Percentiles rank a stretch among this genome's conserved stretches.
phyloP scores from a whole-genome alignment of 257 asterid species.

The Eucommia ulmoides region DNA sequence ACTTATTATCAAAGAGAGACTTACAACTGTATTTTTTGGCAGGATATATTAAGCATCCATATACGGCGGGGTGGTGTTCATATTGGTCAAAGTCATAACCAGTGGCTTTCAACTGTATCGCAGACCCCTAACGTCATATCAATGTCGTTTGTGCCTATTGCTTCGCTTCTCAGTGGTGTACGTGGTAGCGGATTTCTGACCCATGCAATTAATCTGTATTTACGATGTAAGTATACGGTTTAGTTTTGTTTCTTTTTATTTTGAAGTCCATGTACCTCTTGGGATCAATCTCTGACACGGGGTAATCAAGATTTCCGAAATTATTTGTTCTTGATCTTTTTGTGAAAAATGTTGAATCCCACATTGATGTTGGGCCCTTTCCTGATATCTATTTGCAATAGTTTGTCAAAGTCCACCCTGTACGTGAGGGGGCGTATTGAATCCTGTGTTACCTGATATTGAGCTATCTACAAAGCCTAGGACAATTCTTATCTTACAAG shows the following conservation, averaged over 20 bases:
- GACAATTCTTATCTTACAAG: too few relatives aligned
- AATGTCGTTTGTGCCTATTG: constrained; percentile 88
- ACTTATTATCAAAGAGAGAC: too few relatives aligned
- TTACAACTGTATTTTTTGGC: too few relatives aligned
- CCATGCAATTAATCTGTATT: constrained; percentile 80
- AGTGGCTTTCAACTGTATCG: constrained; percentile 87
- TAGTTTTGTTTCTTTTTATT: not conserved
- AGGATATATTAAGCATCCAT: constrained; percentile 72
- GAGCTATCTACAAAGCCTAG: too few relatives aligned
- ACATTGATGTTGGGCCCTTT: too few relatives aligned
- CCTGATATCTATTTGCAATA: too few relatives aligned
- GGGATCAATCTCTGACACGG: not conserved
- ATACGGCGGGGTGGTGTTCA: constrained; percentile 72
- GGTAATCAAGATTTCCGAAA: not conserved
- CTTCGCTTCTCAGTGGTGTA: constrained; percentile 67
- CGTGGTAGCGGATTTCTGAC: constrained; percentile 84
- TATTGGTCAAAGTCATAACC: constrained; percentile 67
- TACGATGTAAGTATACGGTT: constrained; percentile 59
- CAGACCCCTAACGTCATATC: constrained; percentile 78
- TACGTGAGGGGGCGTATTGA: too few relatives aligned
- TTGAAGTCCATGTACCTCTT: not conserved
- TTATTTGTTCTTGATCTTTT: too few relatives aligned
- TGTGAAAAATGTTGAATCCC: too few relatives aligned
- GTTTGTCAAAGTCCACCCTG: too few relatives aligned
- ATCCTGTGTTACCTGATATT: too few relatives aligned